Base-by-base conservation (phyloP, 257 asterid species). In the Penstemon davidsonii region DNA sequence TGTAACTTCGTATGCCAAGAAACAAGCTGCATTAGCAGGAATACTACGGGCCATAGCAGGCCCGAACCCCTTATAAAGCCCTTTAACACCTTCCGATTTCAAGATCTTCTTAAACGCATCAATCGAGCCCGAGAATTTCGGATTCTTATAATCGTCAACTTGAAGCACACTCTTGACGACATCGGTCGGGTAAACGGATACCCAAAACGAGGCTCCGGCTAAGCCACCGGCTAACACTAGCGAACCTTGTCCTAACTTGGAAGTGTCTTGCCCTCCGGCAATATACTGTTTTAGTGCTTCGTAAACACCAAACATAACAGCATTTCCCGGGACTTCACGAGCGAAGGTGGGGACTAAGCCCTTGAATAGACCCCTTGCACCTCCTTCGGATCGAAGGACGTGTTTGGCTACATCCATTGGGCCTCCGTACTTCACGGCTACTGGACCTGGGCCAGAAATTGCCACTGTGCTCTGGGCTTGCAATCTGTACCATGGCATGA, bases 1-100 rank as follows among this genome's bases (percentile, higher is more conserved):
- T 1, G 87, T 83, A 54, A 89, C 80, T 77, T 89, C 98, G 58
- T 89, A 92, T 5, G 90, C 96, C 87, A 92, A 76, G 87, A 92
- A 92, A 73, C 94, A 85, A 1, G 98, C 96, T 8, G 88, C 96
- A 73, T 89, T 87, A 42, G 96, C 96, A 5, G 98, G 96, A 70
- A 92, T 78, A 19, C 98, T 92, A 3, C 96, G 91, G 7, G 88
- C 86, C 95, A 92, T 87, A 59, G 95, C 96, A 4, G 96, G 96
- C 33, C 89, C 96, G 62, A 92, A 92, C 1, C 98, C 98, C 81
- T 84, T 91, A 68, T 88, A 91, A 7, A 91, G 79, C 15, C 98
- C 98, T 60, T 84, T 87, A 50, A 80, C 84, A 5, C 96, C 95
- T 66, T 89, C 94, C 4, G 82, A 49, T 74, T 82, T 83, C 77